Evolutionary conservation across 192 early-diverging fungal genomes (phyloP).

Genomic region (Coemansia sp.): DNA sequence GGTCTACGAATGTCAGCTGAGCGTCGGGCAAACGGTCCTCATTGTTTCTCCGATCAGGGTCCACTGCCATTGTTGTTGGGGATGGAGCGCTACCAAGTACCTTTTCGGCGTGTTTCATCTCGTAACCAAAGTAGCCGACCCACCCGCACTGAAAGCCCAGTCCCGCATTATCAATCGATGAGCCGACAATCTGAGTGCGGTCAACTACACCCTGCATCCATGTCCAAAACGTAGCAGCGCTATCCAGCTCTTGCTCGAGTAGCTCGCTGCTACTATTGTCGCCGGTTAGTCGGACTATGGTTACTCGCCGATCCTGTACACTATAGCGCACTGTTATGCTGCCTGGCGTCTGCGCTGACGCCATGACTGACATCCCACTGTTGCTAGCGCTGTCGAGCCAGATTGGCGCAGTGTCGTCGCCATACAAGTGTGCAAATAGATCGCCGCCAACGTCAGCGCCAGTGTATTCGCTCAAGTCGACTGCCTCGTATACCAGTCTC

Average conservation of each 20-base stretch:
- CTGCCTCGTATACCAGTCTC: slow-evolving; percentile 36
- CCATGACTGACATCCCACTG: slow-evolving; percentile 33
- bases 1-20: slow-evolving; percentile 73
- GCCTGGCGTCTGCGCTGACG: slow-evolving; percentile 19
- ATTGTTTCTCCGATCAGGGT: neutral
- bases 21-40: slow-evolving; percentile 65
- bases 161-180: neutral
- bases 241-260: neutral
- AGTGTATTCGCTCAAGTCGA: neutral
- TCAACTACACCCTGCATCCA: slow-evolving; percentile 59
- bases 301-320: neutral
- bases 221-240: slow-evolving; percentile 60
- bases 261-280: too few relatives aligned
- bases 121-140: slow-evolving; percentile 91
- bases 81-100: neutral
- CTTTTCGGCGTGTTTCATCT: slow-evolving; percentile 71
- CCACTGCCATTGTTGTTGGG: neutral
- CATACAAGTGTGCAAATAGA: slow-evolving; percentile 27
- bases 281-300: slow-evolving; percentile 7
- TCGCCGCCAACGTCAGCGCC: neutral
- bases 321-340: slow-evolving; percentile 41
- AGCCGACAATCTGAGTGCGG: slow-evolving; percentile 9
- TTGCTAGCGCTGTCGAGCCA: slow-evolving; percentile 69
- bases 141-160: slow-evolving; percentile 79
- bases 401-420: slow-evolving; percentile 42